A percentile compares a stretch with the other conserved stretches of the same genome.
Conservation (phyloP, 1,139 yeast species). For the Protomyces macrosporus region DNA sequence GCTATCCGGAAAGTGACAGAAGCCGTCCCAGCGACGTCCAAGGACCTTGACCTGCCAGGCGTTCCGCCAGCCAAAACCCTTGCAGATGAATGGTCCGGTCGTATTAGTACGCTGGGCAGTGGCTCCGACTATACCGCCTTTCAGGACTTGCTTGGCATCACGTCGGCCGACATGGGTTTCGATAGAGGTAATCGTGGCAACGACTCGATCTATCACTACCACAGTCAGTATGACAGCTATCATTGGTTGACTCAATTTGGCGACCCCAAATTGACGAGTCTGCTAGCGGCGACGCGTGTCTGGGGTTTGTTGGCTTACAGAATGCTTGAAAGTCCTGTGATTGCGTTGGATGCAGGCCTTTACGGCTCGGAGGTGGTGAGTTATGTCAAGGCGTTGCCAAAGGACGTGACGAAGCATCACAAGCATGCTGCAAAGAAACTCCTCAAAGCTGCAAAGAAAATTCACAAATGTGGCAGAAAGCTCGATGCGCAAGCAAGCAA, state of each 20-base stretch:
- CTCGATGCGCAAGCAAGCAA: constrained; percentile 1
- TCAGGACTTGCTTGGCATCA: constrained; percentile 60
- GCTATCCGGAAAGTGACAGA: constrained; percentile 38
- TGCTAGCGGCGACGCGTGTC: constrained; percentile 50
- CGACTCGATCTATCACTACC: constrained; percentile 57
- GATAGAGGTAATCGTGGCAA: constrained; percentile 41
- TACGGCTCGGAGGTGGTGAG: constrained; percentile 40
- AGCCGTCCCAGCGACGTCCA: constrained; percentile 43
- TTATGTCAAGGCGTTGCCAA: constrained; percentile 27
- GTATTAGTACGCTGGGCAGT: constrained; percentile 51
- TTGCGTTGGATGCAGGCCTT: constrained; percentile 43
- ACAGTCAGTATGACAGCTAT: constrained; percentile 40
- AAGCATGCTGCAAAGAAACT: neutral
- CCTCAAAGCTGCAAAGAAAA: neutral
- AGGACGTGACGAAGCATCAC: neutral
- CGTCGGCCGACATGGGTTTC: constrained; percentile 58
- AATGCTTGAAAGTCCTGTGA: constrained; percentile 47
- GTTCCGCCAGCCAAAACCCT: constrained; percentile 41
- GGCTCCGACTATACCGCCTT: constrained; percentile 68
- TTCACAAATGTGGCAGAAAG: neutral
- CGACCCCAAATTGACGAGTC: constrained; percentile 55
- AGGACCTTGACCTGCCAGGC: constrained; percentile 40
- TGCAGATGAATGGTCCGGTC: constrained; percentile 51
- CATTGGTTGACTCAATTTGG: constrained; percentile 59
- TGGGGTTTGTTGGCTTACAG: constrained; percentile 49